Conservation (phyloP, 305 asterid species). For the Coffea humblotiana region DNA sequence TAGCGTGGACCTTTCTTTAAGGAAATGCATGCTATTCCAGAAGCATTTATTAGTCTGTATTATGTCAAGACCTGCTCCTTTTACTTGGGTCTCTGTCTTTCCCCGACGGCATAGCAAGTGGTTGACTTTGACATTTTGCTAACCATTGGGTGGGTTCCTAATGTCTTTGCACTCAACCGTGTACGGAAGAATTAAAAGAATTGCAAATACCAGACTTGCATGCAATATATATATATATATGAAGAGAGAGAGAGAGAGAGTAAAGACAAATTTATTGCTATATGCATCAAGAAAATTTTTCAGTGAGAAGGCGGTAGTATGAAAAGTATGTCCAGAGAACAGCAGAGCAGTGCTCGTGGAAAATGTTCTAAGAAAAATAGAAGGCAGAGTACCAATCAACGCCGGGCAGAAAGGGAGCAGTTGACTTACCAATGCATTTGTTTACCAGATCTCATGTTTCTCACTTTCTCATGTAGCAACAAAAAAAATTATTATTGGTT, state of each 20-base stretch:
- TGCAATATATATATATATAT: too few species aligned
- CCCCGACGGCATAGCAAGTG: background rate
- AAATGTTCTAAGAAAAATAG: background rate
- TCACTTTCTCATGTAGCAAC: background rate
- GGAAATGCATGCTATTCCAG: background rate
- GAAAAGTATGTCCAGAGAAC: background rate
- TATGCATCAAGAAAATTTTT: background rate
- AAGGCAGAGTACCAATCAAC: background rate
- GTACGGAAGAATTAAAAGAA: background rate
- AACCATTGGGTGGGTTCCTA: background rate
- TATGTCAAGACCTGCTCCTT: background rate
- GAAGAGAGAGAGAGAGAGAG: too few species aligned
- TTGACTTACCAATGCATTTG: too few species aligned
- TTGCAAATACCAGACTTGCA: background rate
- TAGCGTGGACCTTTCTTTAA: background rate
- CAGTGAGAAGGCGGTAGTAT: background rate
- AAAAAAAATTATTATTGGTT: background rate
- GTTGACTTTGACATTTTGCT: background rate
- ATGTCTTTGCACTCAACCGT: background rate
- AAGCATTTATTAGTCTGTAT: background rate
- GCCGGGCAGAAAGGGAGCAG: background rate
- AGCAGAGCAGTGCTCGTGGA: background rate
- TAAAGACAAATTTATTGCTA: too few species aligned
- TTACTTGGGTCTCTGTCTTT: background rate
- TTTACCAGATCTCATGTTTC: background rate